Conservation (phyloP, 2,329 filamentous ascomycete genomes). For the Penicillium palitans region DNA sequence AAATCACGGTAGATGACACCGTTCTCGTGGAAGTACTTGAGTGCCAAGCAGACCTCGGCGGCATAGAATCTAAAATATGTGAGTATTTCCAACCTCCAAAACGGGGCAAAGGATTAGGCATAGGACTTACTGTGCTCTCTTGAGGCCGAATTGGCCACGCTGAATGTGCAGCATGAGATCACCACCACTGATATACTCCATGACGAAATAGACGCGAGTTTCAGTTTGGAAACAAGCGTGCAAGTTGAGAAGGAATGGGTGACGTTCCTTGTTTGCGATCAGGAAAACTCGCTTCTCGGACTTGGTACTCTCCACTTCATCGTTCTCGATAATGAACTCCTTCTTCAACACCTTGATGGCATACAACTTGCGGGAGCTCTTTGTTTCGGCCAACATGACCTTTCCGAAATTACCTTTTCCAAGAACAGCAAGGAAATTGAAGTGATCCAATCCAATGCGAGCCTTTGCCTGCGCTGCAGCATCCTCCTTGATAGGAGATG, state of each 20-base stretch:
- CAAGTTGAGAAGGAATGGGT: slow-evolving; percentile 91
- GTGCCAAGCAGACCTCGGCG: slow-evolving; percentile 90
- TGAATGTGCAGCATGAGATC: slow-evolving; percentile 99
- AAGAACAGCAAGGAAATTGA: slow-evolving; percentile 97
- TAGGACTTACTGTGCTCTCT: slow-evolving; percentile 80
- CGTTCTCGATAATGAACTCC: slow-evolving; percentile 99
- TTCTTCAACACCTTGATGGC: slow-evolving; percentile 99
- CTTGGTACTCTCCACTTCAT: slow-evolving; percentile 95
- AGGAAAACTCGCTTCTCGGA: slow-evolving; percentile 98
- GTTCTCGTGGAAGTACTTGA: slow-evolving; percentile 99
- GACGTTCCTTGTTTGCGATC: slow-evolving; percentile 93
- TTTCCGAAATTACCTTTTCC: slow-evolving; percentile 99
- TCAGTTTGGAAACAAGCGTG: slow-evolving; percentile 99
- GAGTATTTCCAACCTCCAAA: slow-evolving; percentile 5
- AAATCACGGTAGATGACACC: slow-evolving; percentile 92
- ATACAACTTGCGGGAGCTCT: slow-evolving; percentile 85
- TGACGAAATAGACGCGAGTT: slow-evolving; percentile 97
- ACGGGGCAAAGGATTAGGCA: neutral
- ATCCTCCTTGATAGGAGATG: slow-evolving; percentile 30
- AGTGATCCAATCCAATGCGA: slow-evolving; percentile 93
- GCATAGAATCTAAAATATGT: slow-evolving; percentile 75
- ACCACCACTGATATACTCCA: slow-evolving; percentile 98
- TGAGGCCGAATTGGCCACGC: slow-evolving; percentile 90
- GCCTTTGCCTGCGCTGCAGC: slow-evolving; percentile 42
- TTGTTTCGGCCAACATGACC: slow-evolving; percentile 98